A percentile compares a stretch with the other conserved stretches of the same genome.
Conservation (phyloP, 176 grass and related monocot genomes). For the Carex parvula region DNA sequence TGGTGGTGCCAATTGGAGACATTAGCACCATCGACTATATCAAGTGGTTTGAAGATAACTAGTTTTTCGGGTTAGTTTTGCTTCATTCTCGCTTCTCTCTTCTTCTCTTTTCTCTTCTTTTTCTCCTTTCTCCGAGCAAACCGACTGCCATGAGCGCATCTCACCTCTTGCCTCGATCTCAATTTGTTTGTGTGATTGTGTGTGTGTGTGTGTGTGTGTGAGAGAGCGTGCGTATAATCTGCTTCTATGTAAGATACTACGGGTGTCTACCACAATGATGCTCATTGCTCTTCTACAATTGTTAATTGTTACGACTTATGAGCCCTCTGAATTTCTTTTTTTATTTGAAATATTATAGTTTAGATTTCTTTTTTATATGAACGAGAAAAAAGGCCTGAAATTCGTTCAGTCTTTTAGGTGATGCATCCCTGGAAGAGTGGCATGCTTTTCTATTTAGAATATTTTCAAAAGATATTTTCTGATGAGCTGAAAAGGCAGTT, state of each 20-base stretch:
- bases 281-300: background rate
- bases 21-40: background rate
- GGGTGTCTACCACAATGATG: background rate
- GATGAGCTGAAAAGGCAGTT: too few relatives aligned
- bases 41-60: too few relatives aligned
- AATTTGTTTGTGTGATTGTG: background rate
- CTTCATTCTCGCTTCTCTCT: too few relatives aligned
- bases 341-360: background rate
- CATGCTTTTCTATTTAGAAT: too few relatives aligned
- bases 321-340: background rate
- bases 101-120: too few relatives aligned
- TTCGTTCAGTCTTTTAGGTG: background rate
- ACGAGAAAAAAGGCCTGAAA: background rate
- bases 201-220: background rate
- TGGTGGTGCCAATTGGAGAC: background rate
- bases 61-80: too few relatives aligned
- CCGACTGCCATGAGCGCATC: too few relatives aligned
- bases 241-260: background rate
- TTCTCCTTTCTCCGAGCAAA: too few relatives aligned
- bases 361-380: background rate
- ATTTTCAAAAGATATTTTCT: too few relatives aligned
- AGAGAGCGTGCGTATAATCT: background rate
- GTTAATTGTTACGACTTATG: background rate
- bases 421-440: too few relatives aligned
- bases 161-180: too few relatives aligned